Conservation (phyloP, 2,329 filamentous ascomycete genomes). For the Ophiostoma montium region DNA sequence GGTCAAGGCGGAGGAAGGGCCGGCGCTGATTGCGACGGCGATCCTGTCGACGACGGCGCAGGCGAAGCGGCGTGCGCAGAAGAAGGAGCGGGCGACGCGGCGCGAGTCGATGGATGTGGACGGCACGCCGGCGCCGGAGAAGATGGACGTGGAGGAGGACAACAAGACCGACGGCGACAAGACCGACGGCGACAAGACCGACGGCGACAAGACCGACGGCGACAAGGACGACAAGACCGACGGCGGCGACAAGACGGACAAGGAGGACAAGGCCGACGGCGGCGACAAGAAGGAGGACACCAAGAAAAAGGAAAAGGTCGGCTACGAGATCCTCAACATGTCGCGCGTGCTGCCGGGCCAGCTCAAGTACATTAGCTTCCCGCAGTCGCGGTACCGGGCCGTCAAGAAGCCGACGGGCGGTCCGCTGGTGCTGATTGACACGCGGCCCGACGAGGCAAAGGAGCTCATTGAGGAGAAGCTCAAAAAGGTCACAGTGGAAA, state of each 20-base stretch:
- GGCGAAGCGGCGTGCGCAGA: slow-evolving; percentile 85
- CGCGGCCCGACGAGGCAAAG: slow-evolving; percentile 63
- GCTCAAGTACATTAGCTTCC: slow-evolving; percentile 91
- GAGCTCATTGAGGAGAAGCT: slow-evolving; percentile 80
- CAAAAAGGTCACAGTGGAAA: slow-evolving; percentile 59
- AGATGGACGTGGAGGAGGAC: slow-evolving; percentile 63
- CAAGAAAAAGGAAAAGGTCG: slow-evolving; percentile 90
- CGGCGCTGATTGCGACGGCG: slow-evolving; percentile 86
- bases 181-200: slow-evolving; percentile 40
- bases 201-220: slow-evolving; percentile 40
- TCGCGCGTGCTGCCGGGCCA: slow-evolving; percentile 82
- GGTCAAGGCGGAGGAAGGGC: slow-evolving; percentile 85
- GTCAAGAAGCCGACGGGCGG: slow-evolving; percentile 89
- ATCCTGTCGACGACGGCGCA: slow-evolving; percentile 94
- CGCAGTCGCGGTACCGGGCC: slow-evolving; percentile 78
- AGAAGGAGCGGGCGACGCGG: slow-evolving; percentile 58
- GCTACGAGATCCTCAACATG: slow-evolving; percentile 95
- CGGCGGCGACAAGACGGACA: slow-evolving; percentile 76
- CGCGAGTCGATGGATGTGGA: slow-evolving; percentile 95
- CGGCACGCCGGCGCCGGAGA: no score
- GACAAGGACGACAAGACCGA: slow-evolving; percentile 35
- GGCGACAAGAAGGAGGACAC: slow-evolving; percentile 63
- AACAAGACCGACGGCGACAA: slow-evolving; percentile 42
- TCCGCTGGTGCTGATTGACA: slow-evolving; percentile 81
- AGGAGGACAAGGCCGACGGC: slow-evolving; percentile 73